Evolutionary conservation across 192 early-diverging fungal species (phyloP), one percentile per base, ranked within the genome.

Genomic region (Linnemannia elongata): DNA sequence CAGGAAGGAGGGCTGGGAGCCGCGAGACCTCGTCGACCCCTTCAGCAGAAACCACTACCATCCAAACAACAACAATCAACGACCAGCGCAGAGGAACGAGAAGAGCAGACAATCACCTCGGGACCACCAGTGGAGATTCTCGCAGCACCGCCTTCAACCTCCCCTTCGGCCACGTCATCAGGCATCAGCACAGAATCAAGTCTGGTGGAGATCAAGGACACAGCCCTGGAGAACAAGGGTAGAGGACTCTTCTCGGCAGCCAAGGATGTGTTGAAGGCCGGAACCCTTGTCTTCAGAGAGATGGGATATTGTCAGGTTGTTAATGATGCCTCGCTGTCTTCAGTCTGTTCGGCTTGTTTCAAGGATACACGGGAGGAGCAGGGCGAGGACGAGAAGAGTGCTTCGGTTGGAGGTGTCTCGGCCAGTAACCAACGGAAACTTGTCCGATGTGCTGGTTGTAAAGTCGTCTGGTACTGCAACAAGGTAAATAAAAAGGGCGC

Each of bases 291-390:
- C 42, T 86, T 86, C 49, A 86, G 77, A 47, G 84, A 86, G 39
- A 79, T 86, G 20, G 84, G 84, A 57, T 86, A 81, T 49, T 80
- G 78, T 36, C 84, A 86, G 71, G 84, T 86, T 1, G 84, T 86
- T 41, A 71, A 86, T 36, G 84, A 86, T 57, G 54, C 78, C 13
- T 86, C 78, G 1, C 75, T 86, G 12, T 75, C 84, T 13, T 41
- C 77, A 15, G 84, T 86, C 27, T 86, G 84, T 30, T 86, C 84
- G 0, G 60, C 79, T 1, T 86, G 84, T 41, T 86, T 86, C 71
- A 86, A 86, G 39, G 84, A 86, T 39, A 80, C 70, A 7, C 74
- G 84, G 36, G 84, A 86, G 6, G 84, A 86, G 39, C 66, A 77
- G 15, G 84, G 79, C 13, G 79, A 86, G 13, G 75, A 77, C 4